Percentiles rank a stretch among this genome's conserved stretches.
These are phyloP conservation scores for Phyllosticta citriasiana DNA, from an alignment of 2,329 filamentous ascomycete species.

Conservation along the genomic window DNA sequence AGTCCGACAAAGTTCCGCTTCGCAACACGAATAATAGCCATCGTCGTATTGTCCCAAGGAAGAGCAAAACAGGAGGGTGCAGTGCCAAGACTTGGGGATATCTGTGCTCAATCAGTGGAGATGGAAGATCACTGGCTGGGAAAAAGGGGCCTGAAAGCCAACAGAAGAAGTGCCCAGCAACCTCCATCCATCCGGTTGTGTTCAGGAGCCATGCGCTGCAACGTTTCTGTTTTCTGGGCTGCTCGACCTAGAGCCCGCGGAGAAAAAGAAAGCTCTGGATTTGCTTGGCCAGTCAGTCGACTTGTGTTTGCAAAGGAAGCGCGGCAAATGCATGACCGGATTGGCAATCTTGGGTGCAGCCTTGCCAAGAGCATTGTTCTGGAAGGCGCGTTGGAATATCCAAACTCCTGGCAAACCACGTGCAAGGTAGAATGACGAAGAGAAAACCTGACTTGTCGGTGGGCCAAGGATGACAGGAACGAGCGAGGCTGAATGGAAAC, in stretches of 20 bases:
- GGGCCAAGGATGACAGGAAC: background rate
- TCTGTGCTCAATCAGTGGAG: background rate
- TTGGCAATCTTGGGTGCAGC: background rate
- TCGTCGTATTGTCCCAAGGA: background rate
- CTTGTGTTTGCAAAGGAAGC: background rate
- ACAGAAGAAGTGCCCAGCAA: background rate
- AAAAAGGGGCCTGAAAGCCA: background rate
- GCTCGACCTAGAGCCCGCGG: background rate
- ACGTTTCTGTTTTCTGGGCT: background rate
- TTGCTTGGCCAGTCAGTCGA: background rate
- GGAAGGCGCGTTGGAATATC: background rate
- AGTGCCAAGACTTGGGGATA: background rate
- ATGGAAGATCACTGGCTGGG: background rate
- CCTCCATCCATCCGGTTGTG: background rate
- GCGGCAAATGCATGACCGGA: background rate
- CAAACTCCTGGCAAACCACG: background rate
- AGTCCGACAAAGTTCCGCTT: background rate
- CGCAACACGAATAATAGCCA: background rate
- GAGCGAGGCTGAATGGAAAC: background rate
- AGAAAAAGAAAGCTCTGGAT: background rate
- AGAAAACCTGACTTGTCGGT: too few relatives aligned
- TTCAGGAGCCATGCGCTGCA: background rate
- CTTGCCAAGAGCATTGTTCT: background rate
- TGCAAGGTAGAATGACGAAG: background rate
- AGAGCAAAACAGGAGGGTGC: background rate